Percentiles rank a stretch among this genome's conserved stretches.
These are phyloP conservation scores for Sodiomyces alkalinus DNA, from an alignment of 2,329 filamentous ascomycete genomes.

Conservation along the genomic window DNA sequence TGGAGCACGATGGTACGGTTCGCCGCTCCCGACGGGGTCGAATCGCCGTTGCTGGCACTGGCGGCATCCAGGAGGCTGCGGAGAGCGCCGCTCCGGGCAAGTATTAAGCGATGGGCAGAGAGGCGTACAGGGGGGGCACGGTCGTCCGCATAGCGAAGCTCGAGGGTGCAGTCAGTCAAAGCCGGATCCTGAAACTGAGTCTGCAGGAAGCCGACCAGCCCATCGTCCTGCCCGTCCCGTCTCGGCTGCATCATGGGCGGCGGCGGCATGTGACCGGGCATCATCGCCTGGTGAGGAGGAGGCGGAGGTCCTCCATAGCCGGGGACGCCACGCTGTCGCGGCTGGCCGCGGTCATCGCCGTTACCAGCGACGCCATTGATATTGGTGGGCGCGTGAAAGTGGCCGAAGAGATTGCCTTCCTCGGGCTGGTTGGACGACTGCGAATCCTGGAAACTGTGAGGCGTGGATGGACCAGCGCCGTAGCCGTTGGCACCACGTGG, in stretches of 20 bases:
- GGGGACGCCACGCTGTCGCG: not conserved
- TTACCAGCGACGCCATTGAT: constrained; percentile 19
- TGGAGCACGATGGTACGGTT: constrained; percentile 28
- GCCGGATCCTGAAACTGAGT: constrained; percentile 20
- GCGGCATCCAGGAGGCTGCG: constrained; percentile 11
- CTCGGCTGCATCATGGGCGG: constrained; percentile 7
- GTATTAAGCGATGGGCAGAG: constrained; percentile 37
- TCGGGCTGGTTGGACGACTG: constrained; percentile 37
- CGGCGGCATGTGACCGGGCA: constrained; percentile 13
- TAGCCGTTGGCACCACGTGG: constrained; percentile 21
- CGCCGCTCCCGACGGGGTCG: constrained; percentile 11
- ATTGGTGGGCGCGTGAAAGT: constrained; percentile 21
- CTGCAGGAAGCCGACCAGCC: constrained; percentile 22
- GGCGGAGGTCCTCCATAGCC: too few species aligned
- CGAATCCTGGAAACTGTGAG: constrained; percentile 47
- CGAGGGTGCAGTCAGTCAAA: constrained; percentile 29
- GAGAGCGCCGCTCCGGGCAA: constrained; percentile 34
- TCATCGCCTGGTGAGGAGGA: constrained; percentile 14
- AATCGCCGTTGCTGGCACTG: constrained; percentile 1
- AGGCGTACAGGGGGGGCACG: constrained; percentile 24
- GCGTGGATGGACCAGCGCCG: constrained; percentile 39
- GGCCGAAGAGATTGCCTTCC: constrained; percentile 25
- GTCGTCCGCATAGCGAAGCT: constrained; percentile 27
- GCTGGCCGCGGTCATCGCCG: constrained; percentile 13
- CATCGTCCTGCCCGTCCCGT: constrained; percentile 12